Base-by-base conservation (phyloP, 768 basidiomycete genomes). In the Holtermanniella nyarrowii region DNA sequence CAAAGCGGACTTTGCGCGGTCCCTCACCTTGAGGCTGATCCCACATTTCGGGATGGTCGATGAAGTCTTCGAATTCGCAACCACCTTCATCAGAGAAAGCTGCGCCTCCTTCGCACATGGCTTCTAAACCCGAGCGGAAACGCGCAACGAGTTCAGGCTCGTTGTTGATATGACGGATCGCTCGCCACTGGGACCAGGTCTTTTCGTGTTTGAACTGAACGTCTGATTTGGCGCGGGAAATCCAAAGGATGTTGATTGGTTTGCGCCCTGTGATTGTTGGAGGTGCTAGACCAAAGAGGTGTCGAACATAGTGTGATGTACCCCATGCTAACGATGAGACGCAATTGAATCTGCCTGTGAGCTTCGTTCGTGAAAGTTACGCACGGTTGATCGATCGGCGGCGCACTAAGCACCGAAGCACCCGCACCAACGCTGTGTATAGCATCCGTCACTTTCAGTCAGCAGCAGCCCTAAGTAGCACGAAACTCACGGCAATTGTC, bases 381-480 rank as follows among this genome's bases (percentile, higher is more conserved):
- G n/a, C 12, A 12, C 20, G 24, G 23, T 25, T 3, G 22, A 31
- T 5, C 21, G 5, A 37, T 10, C 3, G 2, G 23, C 14, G 23
- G 42, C 31, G 23, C 10, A 26, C 31, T 37, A 7, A 69, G 54
- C 2, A 69, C 50, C 7, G 65, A 66, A 4, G 65, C 63, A 1
- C 68, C 68, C 0, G 68, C 68, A 0, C 65, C 65, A 21, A 67
- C 62, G 41, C 63, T 63, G 49, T 69, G 68, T 25, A 69, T 69
- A 13, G 60, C 54, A 40, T 63, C 59, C 7, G 58, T 55, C 11
- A 69, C 67, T 69, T 27, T 12, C 37, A 26, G 21, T 14, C 11
- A 26, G 31, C 14, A 21, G 20, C 14, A 3, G 4, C n/a, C n/a
- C n/a, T n/a, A n/a, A n/a, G n/a, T n/a, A n/a, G n/a, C n/a, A 12